Base-by-base conservation (phyloP, 805 yeast genomes). In the Cyberlindnera amylophila region DNA sequence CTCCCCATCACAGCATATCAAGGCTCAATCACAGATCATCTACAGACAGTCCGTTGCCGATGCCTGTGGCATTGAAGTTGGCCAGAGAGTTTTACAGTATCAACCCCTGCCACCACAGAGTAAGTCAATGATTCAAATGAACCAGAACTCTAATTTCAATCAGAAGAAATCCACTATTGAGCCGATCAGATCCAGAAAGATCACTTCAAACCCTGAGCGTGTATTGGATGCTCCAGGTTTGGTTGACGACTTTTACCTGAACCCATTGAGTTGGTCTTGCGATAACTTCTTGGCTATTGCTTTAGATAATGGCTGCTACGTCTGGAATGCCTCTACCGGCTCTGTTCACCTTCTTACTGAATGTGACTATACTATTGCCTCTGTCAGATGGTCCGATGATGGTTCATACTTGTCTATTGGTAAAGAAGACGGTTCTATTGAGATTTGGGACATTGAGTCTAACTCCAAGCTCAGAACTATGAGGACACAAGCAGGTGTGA, bases 221-320 rank as follows among this genome's bases (percentile, higher is more conserved):
- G 95, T 93, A 1, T 70, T 93, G 32, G 99, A 93, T 65, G 99
- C 98, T 0, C 99, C 99, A 0, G 96, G 96, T 0, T 74, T 90
- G 44, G 74, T 83, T 17, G 96, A 93, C 63, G 99, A 93, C 60
- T 91, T 89, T 62, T 93, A 91, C 61, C 71, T 89, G 41, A 89
- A 89, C 58, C 69, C 91, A 32, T 63, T 93, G 40, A 79, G 89
- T 47, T 93, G 99, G 98, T 89, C 96, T 7, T 67, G 69, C 50
- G 78, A 81, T 24, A 88, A 91, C 61, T 69, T 82, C 34, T 69
- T 93, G 26, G 97, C 96, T 1, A 85, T 93, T 57, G 99, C 96
- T 1, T 69, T 93, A 38, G 95, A 84, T 42, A 79, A 77, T 43
- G 72, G 84, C 3, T 85, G 93, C 12, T 93, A 91, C 58, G 80